These are phyloP conservation scores for Leptographium procerum DNA, from an alignment of 2,329 filamentous ascomycete species.

Conservation along the genomic window DNA sequence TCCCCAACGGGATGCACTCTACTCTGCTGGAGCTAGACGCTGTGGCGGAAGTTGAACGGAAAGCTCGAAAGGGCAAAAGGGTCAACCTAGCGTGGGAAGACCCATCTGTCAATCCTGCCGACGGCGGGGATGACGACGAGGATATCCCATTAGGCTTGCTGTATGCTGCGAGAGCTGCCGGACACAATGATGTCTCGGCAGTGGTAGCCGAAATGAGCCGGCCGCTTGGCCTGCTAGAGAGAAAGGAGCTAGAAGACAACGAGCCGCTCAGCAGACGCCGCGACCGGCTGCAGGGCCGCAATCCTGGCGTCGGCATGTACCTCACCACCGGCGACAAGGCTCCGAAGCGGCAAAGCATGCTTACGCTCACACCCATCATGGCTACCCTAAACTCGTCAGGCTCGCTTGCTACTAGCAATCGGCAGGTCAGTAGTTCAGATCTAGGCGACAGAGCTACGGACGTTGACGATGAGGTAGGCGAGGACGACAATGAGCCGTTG, in stretches of 20 bases:
- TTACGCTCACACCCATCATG: slow-evolving; percentile 23
- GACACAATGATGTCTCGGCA: slow-evolving; percentile 30
- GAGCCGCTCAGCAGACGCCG: slow-evolving; percentile 74
- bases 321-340: slow-evolving; percentile 12
- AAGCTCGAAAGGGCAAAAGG: slow-evolving; percentile 60
- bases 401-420: slow-evolving; percentile 1
- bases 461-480: slow-evolving; percentile 23
- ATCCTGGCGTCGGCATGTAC: slow-evolving; percentile 21
- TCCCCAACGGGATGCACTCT: slow-evolving; percentile 73
- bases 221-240: slow-evolving; percentile 66
- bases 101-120: slow-evolving; percentile 33
- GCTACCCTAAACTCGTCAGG: slow-evolving; percentile 7
- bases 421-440: neutral
- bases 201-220: slow-evolving; percentile 45
- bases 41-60: slow-evolving; percentile 73
- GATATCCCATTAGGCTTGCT: slow-evolving; percentile 83
- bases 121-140: slow-evolving; percentile 60
- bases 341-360: slow-evolving; percentile 31
- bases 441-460: slow-evolving; percentile 14
- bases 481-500: slow-evolving; percentile 54
- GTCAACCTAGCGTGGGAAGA: slow-evolving; percentile 90
- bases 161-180: slow-evolving; percentile 50
- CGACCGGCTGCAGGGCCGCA: slow-evolving; percentile 58
- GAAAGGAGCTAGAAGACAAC: slow-evolving; percentile 78
- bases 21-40: slow-evolving; percentile 86